Evolutionary conservation across 176 grass and related monocot species (phyloP), one percentile per base, ranked within the genome.

Genomic region (Aegilops longissima): DNA sequence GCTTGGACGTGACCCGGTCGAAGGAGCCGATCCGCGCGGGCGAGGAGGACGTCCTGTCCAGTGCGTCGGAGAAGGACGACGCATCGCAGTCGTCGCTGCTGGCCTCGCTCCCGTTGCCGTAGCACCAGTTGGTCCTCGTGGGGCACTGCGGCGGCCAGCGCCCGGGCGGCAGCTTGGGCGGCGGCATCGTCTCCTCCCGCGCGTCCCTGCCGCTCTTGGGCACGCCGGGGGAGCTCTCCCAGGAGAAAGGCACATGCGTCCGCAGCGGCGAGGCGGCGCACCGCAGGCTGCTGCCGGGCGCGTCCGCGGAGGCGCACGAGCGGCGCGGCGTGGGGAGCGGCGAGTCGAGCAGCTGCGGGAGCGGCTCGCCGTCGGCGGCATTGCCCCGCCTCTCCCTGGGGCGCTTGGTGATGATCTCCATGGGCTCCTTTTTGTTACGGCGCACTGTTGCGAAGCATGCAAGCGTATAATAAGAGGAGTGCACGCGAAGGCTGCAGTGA

Each of bases 161-260:
- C 77, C 88, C 92, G 0, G 95, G 95, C 16, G 91, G 93, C 18
- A 63, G 89, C 82, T 86, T 93, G 25, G 92, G 90, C 23, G 87
- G 91, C 27, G 66, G 73, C 73, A 68, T 83, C 31, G 31, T 9
- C 73, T 76, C 73, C 70, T 85, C 80, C 40, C 62, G 72, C 14
- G 45, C 18, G 78, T 72, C 80, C 27, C 14, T 83, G 58, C 29
- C 14, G 52, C 52, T 80, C 88, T 95, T 98, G 39, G 89, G 89
- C 54, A 98, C 93, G 24, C 95, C 93, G 0, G 95, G 95, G 3
- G 95, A 98, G 87, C 91, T 95, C 88, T 98, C 95, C 95, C 95
- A 98, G 18, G 93, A 98, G 81, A 98, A 98, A 2, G 95, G 95
- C 18, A 98, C 91, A 1, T 86, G 89, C 39, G 86, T 93, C 21